Evolutionary conservation across 179 eudicot species (phyloP).

Genomic region (Camellia oleifera): DNA sequence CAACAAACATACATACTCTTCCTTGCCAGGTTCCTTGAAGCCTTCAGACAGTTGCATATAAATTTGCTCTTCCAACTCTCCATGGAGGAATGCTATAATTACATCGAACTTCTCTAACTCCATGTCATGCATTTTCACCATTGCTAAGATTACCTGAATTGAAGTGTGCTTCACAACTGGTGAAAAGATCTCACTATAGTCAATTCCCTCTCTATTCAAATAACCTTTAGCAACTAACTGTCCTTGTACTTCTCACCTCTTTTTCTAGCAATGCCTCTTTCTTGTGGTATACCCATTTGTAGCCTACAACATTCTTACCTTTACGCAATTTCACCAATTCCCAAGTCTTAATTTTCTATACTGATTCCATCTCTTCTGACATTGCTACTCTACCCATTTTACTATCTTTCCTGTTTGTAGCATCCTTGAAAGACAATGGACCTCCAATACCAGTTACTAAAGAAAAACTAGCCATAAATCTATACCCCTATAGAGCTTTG

Average conservation of each 20-base stretch:
- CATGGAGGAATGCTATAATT: not conserved
- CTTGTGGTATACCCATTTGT: not conserved
- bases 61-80: not conserved
- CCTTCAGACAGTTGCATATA: not conserved
- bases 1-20: not conserved
- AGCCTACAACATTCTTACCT: not conserved
- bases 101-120: not conserved
- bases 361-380: not conserved
- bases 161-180: constrained; percentile 8
- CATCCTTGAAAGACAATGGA: not conserved
- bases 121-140: not conserved
- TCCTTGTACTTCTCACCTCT: not conserved
- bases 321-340: not conserved
- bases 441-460: not conserved
- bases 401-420: not conserved
- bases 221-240: not conserved
- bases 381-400: not conserved
- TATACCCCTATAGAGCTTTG: not conserved
- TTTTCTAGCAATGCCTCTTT: not conserved
- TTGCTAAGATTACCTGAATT: not conserved
- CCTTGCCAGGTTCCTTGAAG: not conserved
- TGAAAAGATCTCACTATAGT: not conserved
- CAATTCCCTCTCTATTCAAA: not conserved
- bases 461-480: not conserved
- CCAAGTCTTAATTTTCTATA: not conserved